phyloP scores from a whole-genome alignment of 768 basidiomycete species.

The Gymnopilus dilepis region DNA sequence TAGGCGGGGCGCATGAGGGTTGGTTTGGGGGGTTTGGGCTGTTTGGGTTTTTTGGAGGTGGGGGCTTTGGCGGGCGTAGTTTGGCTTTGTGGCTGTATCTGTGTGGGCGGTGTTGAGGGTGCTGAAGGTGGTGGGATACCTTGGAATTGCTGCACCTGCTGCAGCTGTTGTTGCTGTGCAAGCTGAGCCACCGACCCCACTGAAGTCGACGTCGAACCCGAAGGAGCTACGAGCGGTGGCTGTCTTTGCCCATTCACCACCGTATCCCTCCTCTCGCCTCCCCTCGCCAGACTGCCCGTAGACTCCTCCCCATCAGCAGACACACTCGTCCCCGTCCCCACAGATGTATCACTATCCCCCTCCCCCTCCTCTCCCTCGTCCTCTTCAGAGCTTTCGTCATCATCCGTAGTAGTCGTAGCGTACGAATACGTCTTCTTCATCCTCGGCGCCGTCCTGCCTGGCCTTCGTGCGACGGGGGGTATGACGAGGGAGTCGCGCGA shows the following conservation, averaged over 20 bases:
- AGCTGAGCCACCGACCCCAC: too few species aligned
- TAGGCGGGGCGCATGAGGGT: slow-evolving; percentile 84
- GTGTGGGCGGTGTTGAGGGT: slow-evolving; percentile 1
- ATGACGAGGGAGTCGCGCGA: slow-evolving; percentile 33
- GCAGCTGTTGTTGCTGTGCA: neutral
- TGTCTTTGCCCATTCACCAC: neutral
- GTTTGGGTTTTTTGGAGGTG: slow-evolving; percentile 36
- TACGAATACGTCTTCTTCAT: slow-evolving; percentile 19
- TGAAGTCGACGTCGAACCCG: too few species aligned
- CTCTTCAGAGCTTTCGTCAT: slow-evolving; percentile 42
- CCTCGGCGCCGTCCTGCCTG: neutral
- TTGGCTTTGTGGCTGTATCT: too few species aligned
- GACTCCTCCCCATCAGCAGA: slow-evolving; percentile 32
- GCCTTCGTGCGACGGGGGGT: slow-evolving; percentile 13
- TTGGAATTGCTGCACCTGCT: too few species aligned
- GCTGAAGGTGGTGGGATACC: neutral
- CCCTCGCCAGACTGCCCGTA: too few species aligned
- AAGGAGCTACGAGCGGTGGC: neutral
- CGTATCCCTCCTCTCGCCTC: too few species aligned
- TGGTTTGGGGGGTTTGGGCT: slow-evolving; percentile 53
- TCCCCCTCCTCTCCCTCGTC: too few species aligned
- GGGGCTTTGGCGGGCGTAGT: too few species aligned
- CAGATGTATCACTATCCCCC: slow-evolving; percentile 50
- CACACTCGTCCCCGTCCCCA: slow-evolving; percentile 31
- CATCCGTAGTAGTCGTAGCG: slow-evolving; percentile 18